Evolutionary conservation across 2,329 filamentous ascomycete species (phyloP), one percentile per base, ranked within the genome.

Genomic region (Colletotrichum sp.): DNA sequence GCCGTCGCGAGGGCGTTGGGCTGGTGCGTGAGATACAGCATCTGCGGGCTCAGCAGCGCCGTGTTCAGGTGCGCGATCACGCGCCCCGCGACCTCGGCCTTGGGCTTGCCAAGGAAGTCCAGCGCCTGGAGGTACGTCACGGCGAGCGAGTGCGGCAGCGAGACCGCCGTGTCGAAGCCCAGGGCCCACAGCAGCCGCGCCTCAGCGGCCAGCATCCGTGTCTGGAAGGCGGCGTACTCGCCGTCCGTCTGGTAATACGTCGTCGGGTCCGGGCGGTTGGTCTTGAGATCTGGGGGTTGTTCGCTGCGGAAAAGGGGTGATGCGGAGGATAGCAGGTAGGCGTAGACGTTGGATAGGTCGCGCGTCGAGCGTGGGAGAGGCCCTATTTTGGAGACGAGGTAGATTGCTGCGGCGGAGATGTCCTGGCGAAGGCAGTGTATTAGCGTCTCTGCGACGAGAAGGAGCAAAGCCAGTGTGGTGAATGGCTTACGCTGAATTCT

Each of bases 61-160:
- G 95, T 92, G 83, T 98, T 99, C n/a, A 99, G 89, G 81, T 98
- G 93, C 68, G 93, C 92, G 59, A 98, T 88, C 0, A 93, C 91
- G 55, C 92, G 90, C 69, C 89, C 88, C 2, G 94, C 91, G 4
- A 98, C 88, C 8, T 85, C 85, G 0, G 90, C 86, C 72, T 85
- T 86, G 5, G 84, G 81, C 60, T 84, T 82, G 13, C 82, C 84
- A n/a, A 91, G 80, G 64, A 94, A 93, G 75, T 95, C 95, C 21
- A 99, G 91, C 0, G 96, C 94, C 85, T 99, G 96, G 2, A 99
- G 91, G 83, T 99, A 99, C 8, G 96, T 98, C 74, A 99, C 91
- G 75, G 95, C 95, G 16, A 99, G 91, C 0, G 94, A 91, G 81
- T 99, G 95, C 0, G 97, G 97, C 1, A 98, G 89, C 1, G 95